Evolutionary conservation across 768 basidiomycete genomes (phyloP), one percentile per base, ranked within the genome.

Genomic region (Pleurotus sapidus): DNA sequence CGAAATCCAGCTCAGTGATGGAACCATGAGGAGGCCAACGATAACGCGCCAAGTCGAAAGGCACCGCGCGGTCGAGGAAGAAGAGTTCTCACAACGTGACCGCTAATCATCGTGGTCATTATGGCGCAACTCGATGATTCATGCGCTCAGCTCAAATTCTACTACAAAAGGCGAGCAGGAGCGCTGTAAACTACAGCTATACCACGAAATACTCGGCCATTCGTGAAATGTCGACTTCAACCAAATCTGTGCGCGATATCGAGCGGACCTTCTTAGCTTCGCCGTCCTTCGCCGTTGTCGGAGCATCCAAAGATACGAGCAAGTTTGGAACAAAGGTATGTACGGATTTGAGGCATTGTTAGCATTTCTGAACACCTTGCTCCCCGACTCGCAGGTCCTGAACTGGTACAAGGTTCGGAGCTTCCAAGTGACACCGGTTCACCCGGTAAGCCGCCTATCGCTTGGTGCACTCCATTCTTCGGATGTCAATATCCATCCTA

Each of bases 321-420:
- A 94, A 93, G 74, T 91, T 77, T 67, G 92, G 93, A 27, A 91
- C 89, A 55, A 89, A 84, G 78, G 91, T 77, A 56, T 34, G 70
- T 45, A 17, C 9, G 30, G 30, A 30, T 25, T 25, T 27, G 5
- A 8, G 11, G 30, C 5, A 55, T 55, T 43, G 27, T 43, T 18
- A 39, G n/a, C 17, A 23, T n/a, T 20, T 9, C 42, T 46, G 12
- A 47, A 15, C 11, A 37, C 30, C 23, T 15, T 34, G 12, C 15
- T 42, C 46, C 8, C 15, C 18, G 43, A 15, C 30, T 34, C 30
- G 50, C 55, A 91, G 90, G 83, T 93, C 45, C 73, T 92, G 49
- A 81, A 84, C 58, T 94, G 91, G 91, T 94, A 93, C 66, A 75
- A 85, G 55, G 70, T 63, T 3, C 82, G 86, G 56, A 66, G 72